These are phyloP conservation scores for Metarhizium guizhouense DNA, from an alignment of 2,329 filamentous ascomycete genomes.

Conservation along the genomic window DNA sequence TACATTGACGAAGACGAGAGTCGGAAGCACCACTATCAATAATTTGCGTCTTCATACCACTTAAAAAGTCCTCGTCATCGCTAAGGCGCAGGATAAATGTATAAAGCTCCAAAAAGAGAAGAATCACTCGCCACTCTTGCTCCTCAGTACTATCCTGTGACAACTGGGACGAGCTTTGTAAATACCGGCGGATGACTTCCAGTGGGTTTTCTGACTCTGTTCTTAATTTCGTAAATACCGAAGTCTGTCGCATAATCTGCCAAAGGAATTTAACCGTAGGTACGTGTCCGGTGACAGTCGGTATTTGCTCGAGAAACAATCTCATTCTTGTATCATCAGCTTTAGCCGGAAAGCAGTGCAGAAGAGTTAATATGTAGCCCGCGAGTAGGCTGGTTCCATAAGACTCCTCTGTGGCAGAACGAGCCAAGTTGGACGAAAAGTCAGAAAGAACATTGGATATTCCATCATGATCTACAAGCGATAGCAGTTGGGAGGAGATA, in stretches of 20 bases:
- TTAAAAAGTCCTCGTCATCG: slow-evolving; percentile 93
- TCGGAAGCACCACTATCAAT: slow-evolving; percentile 29
- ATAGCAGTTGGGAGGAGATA: slow-evolving; percentile 56
- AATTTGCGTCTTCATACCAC: slow-evolving; percentile 36
- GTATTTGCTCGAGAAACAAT: slow-evolving; percentile 55
- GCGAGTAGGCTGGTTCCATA: slow-evolving; percentile 57
- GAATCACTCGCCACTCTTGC: slow-evolving; percentile 74
- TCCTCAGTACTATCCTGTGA: slow-evolving; percentile 18
- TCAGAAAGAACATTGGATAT: slow-evolving; percentile 43
- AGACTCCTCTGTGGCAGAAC: slow-evolving; percentile 21
- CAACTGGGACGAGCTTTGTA: slow-evolving; percentile 18
- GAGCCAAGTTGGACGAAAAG: slow-evolving; percentile 21
- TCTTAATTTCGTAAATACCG: slow-evolving; percentile 25
- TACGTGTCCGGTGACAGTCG: slow-evolving; percentile 45
- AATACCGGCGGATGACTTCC: slow-evolving; percentile 21
- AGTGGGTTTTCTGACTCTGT: slow-evolving; percentile 20
- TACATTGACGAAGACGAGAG: slow-evolving; percentile 50
- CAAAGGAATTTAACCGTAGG: slow-evolving; percentile 63
- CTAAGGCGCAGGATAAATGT: slow-evolving; percentile 87
- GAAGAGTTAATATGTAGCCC: slow-evolving; percentile 75
- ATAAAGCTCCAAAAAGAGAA: slow-evolving; percentile 90
- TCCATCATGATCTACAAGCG: slow-evolving; percentile 65
- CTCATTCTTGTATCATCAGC: slow-evolving; percentile 93
- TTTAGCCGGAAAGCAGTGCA: slow-evolving; percentile 73
- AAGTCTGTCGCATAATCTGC: slow-evolving; percentile 46